These are phyloP conservation scores for Fusarium cicatricum DNA, from an alignment of 2,329 filamentous ascomycete species.

Conservation along the genomic window DNA sequence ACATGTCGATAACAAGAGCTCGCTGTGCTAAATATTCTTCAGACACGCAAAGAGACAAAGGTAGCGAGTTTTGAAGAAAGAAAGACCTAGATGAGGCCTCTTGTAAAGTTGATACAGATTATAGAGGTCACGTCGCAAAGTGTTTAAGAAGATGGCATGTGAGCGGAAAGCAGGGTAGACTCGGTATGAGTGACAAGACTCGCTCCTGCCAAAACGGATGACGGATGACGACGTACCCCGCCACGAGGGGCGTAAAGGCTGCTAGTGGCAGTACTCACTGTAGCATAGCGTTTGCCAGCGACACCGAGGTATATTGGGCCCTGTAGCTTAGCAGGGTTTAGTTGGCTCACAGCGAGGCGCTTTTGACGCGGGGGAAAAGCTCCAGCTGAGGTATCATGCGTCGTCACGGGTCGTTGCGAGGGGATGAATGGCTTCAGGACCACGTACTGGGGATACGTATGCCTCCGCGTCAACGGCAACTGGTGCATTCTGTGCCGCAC, in stretches of 20 bases:
- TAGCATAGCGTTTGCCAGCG: neutral
- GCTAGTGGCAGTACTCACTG: slow-evolving; percentile 24
- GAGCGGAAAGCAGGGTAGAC: slow-evolving; percentile 16
- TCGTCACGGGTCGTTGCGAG: slow-evolving; percentile 25
- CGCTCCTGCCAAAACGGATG: slow-evolving; percentile 30
- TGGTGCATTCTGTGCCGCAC: neutral
- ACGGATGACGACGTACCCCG: slow-evolving; percentile 41
- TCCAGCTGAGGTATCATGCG: slow-evolving; percentile 11
- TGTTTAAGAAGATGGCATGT: slow-evolving; percentile 27
- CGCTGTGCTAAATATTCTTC: neutral
- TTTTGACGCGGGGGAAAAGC: neutral
- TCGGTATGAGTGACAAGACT: slow-evolving; percentile 6
- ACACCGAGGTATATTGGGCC: slow-evolving; percentile 5
- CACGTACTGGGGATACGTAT: slow-evolving; percentile 26
- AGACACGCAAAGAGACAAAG: neutral
- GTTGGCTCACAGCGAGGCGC: neutral
- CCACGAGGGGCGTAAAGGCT: slow-evolving; percentile 19
- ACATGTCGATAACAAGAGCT: slow-evolving; percentile 25
- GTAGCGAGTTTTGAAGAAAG: neutral
- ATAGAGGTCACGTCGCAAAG: slow-evolving; percentile 4
- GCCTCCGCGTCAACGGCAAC: slow-evolving; percentile 12
- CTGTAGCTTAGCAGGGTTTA: slow-evolving; percentile 11
- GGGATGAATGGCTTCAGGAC: slow-evolving; percentile 17
- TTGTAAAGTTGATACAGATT: neutral
- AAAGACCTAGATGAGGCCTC: neutral